Evolutionary conservation across 768 basidiomycete species (phyloP), one percentile per base, ranked within the genome.

Genomic region (Boletus eberwhitei): DNA sequence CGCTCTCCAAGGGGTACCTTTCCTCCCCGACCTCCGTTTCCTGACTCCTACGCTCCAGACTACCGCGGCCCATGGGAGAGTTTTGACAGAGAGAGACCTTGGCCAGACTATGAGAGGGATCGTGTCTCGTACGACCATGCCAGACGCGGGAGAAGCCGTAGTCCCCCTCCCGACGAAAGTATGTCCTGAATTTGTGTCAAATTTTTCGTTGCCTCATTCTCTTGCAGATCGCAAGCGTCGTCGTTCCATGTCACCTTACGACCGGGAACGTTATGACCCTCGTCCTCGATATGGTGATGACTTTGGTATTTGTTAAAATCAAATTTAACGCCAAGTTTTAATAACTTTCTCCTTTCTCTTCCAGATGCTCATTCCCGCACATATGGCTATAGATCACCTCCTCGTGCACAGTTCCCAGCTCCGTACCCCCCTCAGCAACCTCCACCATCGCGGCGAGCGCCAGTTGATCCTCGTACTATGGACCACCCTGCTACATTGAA

Each of bases 261-360:
- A 93, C 65, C 79, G 90, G 54, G 90, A 90, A 53, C 75, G 90
- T 41, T 92, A 86, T 65, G 90, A 92, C 55, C 87, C 90, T 48
- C 80, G 91, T 46, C 90, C 89, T 35, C 81, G 90, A 48, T 90
- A 90, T 65, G 83, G 73, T 54, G 91, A 93, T 48, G 88, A 92
- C 63, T 87, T 85, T 70, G 90, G 90, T 91, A 78, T 73, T 64
- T 57, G 48, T 53, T 50, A 54, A 4, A 39, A 39, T 40, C 8
- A 9, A 9, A 22, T 48, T 46, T 43, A 24, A 39, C 5, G 42
- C 16, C 45, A 14, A 40, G 14, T 22, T 51, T 52, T 44, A 53
- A 67, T 36, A 34, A 59, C 8, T 29, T 29, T 29, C 29, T 29
- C 8, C 31, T 48, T 57, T 31, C 60, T 13, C 59, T 31, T 46